These are phyloP conservation scores for Parafenestella ontariensis DNA, from an alignment of 2,329 filamentous ascomycete genomes.

Conservation along the genomic window DNA sequence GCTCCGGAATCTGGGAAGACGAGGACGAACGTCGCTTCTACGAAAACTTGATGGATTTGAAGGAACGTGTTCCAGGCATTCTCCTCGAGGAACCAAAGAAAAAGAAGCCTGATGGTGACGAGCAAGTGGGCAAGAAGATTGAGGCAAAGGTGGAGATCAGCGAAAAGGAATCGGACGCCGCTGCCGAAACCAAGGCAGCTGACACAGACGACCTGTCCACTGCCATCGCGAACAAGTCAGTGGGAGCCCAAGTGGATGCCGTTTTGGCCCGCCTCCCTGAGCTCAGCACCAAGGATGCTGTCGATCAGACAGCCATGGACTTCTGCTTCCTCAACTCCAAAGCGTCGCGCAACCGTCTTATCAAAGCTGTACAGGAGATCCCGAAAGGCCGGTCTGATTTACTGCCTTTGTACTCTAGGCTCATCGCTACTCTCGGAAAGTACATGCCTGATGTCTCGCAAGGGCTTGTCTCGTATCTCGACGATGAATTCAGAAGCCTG, in stretches of 20 bases:
- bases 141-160: conserved; percentile 55
- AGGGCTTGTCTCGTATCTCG: conserved; percentile 87
- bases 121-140: conserved; percentile 78
- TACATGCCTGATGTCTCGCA: conserved; percentile 96
- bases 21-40: conserved; percentile 98
- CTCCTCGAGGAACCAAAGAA: conserved; percentile 94
- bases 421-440: conserved; percentile 90
- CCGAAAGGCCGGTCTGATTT: conserved; percentile 93
- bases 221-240: conserved; percentile 96
- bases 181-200: conserved; percentile 58
- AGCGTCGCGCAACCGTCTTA: conserved; percentile 89
- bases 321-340: conserved; percentile 99
- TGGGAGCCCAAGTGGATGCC: conserved; percentile 94
- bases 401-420: conserved; percentile 86
- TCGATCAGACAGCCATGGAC: conserved; percentile 92
- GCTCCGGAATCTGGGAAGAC: conserved; percentile 96
- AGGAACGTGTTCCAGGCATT: conserved; percentile 93
- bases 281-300: conserved; percentile 85
- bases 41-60: conserved; percentile 93
- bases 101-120: conserved; percentile 83
- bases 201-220: conserved; percentile 83
- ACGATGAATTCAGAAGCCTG: conserved; percentile 95
- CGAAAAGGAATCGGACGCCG: conserved; percentile 49
- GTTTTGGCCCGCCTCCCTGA: conserved; percentile 88
- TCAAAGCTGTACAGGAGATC: conserved; percentile 92